Base-by-base conservation (phyloP, 2,329 filamentous ascomycete genomes). In the Fusarium sterilihyphosum region DNA sequence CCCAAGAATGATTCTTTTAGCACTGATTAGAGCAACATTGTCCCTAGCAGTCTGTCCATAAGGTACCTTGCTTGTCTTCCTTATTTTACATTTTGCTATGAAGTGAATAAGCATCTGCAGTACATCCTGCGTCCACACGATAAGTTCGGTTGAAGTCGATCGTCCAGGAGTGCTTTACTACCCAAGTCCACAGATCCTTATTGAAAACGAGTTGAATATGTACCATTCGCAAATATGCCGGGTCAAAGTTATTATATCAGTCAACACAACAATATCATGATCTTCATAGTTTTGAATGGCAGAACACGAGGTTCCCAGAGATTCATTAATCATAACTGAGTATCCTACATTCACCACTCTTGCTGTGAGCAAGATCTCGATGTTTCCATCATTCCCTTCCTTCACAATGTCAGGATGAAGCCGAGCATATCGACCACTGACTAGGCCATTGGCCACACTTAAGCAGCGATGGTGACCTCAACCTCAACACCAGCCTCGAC, bases 401-500 rank as follows among this genome's bases (percentile, higher is more conserved):
- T 60, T 71, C 73, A 75, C 73, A 75, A 73, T 71, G 73, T 61
- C 70, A 71, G 67, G 52, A 62, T 31, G 29, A 46, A 58, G 44
- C 62, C 49, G 59, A 61, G 47, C 59, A 64, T 53, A 35, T 53
- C 40, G 38, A 49, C 56, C 44, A 62, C 66, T 71, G 49, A 68
- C 60, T 54, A 65, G 52, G 44, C 61, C 31, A 33, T 40, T 50
- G 47, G 62, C 62, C 47, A 65, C 58, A 63, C 71, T 77, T 78
- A 78, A 77, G 94, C 93, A 84, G 94, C 94, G 84, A 96, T 96
- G 84, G 94, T 96, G 81, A 96, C 94, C 90, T 96, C 94, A 80
- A 96, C 94, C 90, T 96, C 94, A 83, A 96, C 94, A 88, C 94
- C 94, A 78, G 94, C 94, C 89, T 96, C 94, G 85, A 96, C 72